Conservation (phyloP, 768 basidiomycete species). For the Tulasnella sp. region DNA sequence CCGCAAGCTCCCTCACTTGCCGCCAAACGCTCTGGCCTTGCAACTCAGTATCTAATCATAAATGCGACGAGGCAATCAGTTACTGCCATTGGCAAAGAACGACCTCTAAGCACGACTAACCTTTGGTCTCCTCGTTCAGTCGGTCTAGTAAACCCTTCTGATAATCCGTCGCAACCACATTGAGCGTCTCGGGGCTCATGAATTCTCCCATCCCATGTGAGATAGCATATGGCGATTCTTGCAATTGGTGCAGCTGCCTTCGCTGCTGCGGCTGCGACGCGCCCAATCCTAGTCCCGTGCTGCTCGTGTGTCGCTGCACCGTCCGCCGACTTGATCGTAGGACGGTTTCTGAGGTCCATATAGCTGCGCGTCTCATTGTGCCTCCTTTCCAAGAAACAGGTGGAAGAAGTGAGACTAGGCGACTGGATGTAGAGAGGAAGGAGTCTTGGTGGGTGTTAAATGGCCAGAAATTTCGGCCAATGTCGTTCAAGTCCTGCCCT, state of each 20-base stretch:
- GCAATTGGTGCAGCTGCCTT: conserved; percentile 24
- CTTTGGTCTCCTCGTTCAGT: conserved; percentile 60
- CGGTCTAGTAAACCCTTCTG: conserved; percentile 73
- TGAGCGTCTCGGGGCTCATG: conserved; percentile 60
- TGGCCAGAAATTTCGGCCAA: no score
- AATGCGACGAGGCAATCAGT: neutral
- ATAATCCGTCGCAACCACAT: conserved; percentile 66
- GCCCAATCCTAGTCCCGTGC: no score
- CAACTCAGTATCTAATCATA: conserved; percentile 40
- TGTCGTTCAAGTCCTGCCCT: no score
- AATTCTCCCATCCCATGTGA: conserved; percentile 70
- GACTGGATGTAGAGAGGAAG: no score
- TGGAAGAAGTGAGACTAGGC: no score
- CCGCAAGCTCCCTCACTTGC: conserved; percentile 58
- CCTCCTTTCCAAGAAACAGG: no score
- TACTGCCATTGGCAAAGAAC: neutral
- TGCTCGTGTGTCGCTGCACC: no score
- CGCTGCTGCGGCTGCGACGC: conserved; percentile 21
- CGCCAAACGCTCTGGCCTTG: conserved; percentile 51
- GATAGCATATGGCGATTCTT: conserved; percentile 49
- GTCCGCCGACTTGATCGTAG: no score
- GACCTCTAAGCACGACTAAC: no score
- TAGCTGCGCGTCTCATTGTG: no score
- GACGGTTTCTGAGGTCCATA: no score
- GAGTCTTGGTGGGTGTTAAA: no score